These are phyloP conservation scores for Colletotrichum falcatum DNA, from an alignment of 2,329 filamentous ascomycete genomes.

Conservation along the genomic window DNA sequence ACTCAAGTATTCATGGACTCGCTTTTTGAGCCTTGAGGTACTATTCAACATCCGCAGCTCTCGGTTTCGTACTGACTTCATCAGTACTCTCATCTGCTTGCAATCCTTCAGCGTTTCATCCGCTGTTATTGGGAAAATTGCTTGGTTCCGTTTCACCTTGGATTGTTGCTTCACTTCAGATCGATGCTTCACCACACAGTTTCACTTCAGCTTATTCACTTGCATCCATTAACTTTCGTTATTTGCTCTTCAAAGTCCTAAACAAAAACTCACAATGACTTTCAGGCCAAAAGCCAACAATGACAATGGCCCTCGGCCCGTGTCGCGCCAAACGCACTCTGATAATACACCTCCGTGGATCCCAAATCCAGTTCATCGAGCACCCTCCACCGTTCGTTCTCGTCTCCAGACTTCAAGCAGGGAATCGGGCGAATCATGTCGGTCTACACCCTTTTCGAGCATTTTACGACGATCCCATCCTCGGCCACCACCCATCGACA, in stretches of 20 bases:
- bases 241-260: background rate
- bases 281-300: background rate
- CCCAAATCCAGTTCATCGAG: background rate
- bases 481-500: background rate
- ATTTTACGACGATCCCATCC: constrained; percentile 23
- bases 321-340: background rate
- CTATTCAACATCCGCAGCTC: rapidly evolving
- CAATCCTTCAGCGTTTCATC: background rate
- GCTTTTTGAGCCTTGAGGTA: background rate
- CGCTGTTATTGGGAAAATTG: background rate
- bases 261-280: background rate
- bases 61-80: rapidly evolving
- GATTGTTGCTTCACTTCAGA: background rate
- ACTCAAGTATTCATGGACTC: background rate
- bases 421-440: background rate
- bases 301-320: background rate
- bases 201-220: background rate
- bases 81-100: background rate
- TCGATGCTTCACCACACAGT: background rate
- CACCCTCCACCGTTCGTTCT: background rate
- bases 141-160: background rate
- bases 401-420: background rate
- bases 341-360: background rate
- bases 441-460: constrained; percentile 7
- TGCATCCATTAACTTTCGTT: background rate